A percentile compares a stretch with the other conserved stretches of the same genome.
These are phyloP conservation scores for Tylopilus felleus DNA, from an alignment of 768 basidiomycete species.

Conservation along the genomic window DNA sequence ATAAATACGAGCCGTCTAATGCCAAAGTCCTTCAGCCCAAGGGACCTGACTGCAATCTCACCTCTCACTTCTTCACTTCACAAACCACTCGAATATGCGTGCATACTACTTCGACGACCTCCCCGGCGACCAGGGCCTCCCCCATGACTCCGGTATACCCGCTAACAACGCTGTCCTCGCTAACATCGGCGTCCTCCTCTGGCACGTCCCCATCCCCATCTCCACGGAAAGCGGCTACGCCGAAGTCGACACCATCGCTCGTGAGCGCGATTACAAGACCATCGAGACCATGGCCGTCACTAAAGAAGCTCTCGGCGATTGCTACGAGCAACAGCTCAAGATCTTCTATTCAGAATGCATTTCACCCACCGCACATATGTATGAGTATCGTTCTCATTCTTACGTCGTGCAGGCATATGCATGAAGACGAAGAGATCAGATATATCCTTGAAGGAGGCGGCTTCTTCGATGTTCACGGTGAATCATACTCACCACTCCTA, in stretches of 20 bases:
- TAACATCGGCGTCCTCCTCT: slow-evolving; percentile 61
- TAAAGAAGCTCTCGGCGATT: slow-evolving; percentile 74
- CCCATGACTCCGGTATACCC: slow-evolving; percentile 66
- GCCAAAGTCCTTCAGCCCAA: no score
- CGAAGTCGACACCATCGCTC: slow-evolving; percentile 57
- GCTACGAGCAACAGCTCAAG: slow-evolving; percentile 80
- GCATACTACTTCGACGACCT: slow-evolving; percentile 75
- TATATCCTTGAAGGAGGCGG: slow-evolving; percentile 85
- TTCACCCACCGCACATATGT: no score
- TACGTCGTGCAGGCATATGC: slow-evolving; percentile 63
- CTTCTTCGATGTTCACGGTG: slow-evolving; percentile 90
- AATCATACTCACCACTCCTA: slow-evolving; percentile 17
- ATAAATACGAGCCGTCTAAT: no score
- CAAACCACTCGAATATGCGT: slow-evolving; percentile 44
- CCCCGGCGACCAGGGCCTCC: slow-evolving; percentile 76
- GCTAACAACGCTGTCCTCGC: slow-evolving; percentile 50
- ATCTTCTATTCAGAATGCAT: slow-evolving; percentile 80
- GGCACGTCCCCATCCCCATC: slow-evolving; percentile 60
- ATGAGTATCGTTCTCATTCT: neutral
- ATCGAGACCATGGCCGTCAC: slow-evolving; percentile 77
- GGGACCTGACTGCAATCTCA: no score
- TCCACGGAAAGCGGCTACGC: slow-evolving; percentile 39
- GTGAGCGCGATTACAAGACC: slow-evolving; percentile 76
- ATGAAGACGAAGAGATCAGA: slow-evolving; percentile 94
- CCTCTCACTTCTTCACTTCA: no score